Percentiles rank a stretch among this genome's conserved stretches.
Conservation (phyloP, 2,329 filamentous ascomycete genomes). For the Tolypocladium amazonense region DNA sequence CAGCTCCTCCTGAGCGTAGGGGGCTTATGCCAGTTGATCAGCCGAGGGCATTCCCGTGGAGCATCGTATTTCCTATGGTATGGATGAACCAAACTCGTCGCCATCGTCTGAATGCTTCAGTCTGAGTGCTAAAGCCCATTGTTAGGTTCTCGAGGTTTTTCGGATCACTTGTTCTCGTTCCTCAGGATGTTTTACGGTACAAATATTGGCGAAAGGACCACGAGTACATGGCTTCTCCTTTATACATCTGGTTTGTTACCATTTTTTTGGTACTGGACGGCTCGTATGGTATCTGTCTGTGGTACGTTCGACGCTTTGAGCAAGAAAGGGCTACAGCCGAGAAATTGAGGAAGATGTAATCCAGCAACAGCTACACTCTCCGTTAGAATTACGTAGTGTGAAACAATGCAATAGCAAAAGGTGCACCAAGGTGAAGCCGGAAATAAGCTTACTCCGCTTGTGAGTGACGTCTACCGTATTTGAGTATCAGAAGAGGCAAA, state of each 20-base stretch:
- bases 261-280: not conserved
- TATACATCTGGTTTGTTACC: not conserved
- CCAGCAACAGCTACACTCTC: not conserved
- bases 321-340: not conserved
- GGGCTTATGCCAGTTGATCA: not conserved
- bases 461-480: no score
- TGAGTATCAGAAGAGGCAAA: no score
- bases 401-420: not conserved
- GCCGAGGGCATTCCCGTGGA: not conserved
- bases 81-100: not conserved
- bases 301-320: not conserved
- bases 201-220: not conserved
- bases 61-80: slow-evolving; percentile 1
- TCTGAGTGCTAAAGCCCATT: not conserved
- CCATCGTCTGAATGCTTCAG: not conserved
- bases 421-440: no score
- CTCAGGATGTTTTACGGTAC: slow-evolving; percentile 1
- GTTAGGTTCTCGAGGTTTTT: not conserved
- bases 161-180: not conserved
- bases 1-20: not conserved
- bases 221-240: not conserved
- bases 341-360: not conserved
- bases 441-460: no score
- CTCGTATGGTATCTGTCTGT: not conserved
- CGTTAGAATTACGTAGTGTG: not conserved